Base-by-base conservation (phyloP, 805 yeast species). In the Candida dajiaensis region DNA sequence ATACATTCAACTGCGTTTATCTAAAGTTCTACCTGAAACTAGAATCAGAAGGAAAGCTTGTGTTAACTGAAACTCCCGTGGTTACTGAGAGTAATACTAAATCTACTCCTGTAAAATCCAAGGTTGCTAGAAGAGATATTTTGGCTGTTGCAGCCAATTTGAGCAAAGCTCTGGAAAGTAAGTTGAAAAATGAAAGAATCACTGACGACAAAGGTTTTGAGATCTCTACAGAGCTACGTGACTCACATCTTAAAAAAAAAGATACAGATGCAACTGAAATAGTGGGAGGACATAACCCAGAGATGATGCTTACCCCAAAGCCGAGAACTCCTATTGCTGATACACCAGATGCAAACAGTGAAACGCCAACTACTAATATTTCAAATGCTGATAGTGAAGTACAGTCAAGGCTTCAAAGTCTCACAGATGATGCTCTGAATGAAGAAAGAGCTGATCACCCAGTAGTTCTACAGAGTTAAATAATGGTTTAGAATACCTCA, bases 1-100 rank as follows among this genome's bases (percentile, higher is more conserved):
- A 87, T 51, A 76, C 87, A 0, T 78, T 78, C 50, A 80, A 81
- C 31, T 74, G 83, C 8, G 59, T 84, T 0, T 88, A 73, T 55
- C 63, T 87, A 57, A 70, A 68, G 45, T 58, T 84, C 9, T 83
- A 69, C 44, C 41, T 48, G 26, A 37, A 48, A 10, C 42, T 49
- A 29, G 19, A 48, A 8, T 36, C 44, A 20, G 39, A 36, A 36
- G 39, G 39, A 3, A 13, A 12, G 19, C 23, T 36, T 3, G 7
- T 9, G 16, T 36, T 20, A 6, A n/a, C 39, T 36, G 39, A 36
- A 6, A 10, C 10, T 2, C 39, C 22, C 19, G 16, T 10, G 6
- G 23, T 13, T 36, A n/a, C 20, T 20, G 39, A 36, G 13, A 36
- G 11, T 8, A 43, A 26, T 12, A 18, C 9, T 23, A 38, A 42